These are phyloP conservation scores for Elaeagnus macrophylla DNA, from an alignment of 306 rosid species.

Conservation along the genomic window DNA sequence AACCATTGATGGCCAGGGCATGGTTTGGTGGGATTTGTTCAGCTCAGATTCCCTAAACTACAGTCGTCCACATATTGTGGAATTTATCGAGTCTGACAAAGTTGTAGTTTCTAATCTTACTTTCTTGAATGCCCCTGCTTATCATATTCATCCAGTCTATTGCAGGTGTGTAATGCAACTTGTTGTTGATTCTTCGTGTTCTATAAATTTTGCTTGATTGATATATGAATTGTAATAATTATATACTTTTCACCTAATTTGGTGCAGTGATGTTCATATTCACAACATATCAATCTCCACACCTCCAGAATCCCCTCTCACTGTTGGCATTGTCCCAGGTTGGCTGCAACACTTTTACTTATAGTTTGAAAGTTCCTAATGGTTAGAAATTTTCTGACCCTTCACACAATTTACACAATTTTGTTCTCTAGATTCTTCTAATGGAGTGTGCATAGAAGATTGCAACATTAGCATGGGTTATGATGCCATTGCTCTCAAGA, in stretches of 20 bases:
- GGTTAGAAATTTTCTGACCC: too few species aligned
- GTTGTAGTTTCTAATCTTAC: conserved; percentile 54
- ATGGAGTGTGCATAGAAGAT: conserved; percentile 45
- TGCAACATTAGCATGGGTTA: conserved; percentile 47
- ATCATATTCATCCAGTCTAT: conserved; percentile 61
- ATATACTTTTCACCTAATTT: not conserved
- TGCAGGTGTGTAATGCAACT: conserved; percentile 38
- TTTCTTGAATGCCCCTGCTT: conserved; percentile 54
- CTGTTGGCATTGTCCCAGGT: conserved; percentile 72
- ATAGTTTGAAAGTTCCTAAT: not conserved
- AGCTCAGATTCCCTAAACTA: conserved; percentile 35
- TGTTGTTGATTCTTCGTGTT: too few species aligned
- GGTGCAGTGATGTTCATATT: conserved; percentile 40
- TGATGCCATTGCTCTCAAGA: conserved; percentile 55
- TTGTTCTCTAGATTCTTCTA: conserved; percentile 46
- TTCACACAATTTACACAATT: not conserved
- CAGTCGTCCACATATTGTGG: conserved; percentile 60
- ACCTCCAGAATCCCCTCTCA: conserved; percentile 44
- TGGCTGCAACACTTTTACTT: not conserved
- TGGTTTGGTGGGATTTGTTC: conserved; percentile 56
- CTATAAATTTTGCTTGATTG: too few species aligned
- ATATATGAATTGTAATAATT: too few species aligned
- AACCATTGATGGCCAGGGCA: conserved; percentile 67
- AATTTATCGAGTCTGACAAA: conserved; percentile 34
- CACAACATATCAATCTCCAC: conserved; percentile 40